Evolutionary conservation across 345 rosid genomes (phyloP).

Genomic region (Luvunga scandens): DNA sequence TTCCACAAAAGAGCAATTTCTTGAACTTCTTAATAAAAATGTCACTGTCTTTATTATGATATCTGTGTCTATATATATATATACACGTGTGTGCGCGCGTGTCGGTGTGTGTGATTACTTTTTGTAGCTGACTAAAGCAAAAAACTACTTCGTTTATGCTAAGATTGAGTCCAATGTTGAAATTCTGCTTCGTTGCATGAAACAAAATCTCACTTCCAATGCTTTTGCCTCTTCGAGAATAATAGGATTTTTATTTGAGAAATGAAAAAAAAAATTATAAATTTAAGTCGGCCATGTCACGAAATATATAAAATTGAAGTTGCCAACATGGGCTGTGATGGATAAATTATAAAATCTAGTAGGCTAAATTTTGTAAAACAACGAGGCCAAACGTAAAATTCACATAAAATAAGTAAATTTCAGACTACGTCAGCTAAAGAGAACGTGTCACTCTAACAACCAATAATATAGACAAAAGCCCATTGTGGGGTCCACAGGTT

Average conservation of each 20-base stretch:
- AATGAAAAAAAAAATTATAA: no score
- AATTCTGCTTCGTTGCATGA: not conserved
- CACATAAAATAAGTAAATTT: not conserved
- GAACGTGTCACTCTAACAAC: not conserved
- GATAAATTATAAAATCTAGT: no score
- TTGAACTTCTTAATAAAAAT: not conserved
- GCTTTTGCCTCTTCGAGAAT: not conserved
- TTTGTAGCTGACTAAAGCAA: not conserved
- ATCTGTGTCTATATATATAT: not conserved
- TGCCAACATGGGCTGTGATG: no score
- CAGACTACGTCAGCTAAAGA: not conserved
- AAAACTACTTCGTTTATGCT: not conserved
- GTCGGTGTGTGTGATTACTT: no score
- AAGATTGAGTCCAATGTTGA: no score
- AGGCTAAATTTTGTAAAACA: no score
- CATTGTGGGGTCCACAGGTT: not conserved
- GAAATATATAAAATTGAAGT: no score
- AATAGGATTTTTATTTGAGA: no score
- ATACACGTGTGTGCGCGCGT: no score
- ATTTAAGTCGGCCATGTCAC: not conserved
- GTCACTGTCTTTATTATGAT: not conserved
- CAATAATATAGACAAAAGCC: no score
- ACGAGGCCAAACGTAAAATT: no score
- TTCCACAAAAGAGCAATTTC: conserved; percentile 10
- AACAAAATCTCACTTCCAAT: not conserved